Percentiles rank a stretch among this genome's conserved stretches.
Evolutionary conservation across 192 early-diverging fungal genomes (phyloP).

Genomic region (Pilobolus umbonatus): DNA sequence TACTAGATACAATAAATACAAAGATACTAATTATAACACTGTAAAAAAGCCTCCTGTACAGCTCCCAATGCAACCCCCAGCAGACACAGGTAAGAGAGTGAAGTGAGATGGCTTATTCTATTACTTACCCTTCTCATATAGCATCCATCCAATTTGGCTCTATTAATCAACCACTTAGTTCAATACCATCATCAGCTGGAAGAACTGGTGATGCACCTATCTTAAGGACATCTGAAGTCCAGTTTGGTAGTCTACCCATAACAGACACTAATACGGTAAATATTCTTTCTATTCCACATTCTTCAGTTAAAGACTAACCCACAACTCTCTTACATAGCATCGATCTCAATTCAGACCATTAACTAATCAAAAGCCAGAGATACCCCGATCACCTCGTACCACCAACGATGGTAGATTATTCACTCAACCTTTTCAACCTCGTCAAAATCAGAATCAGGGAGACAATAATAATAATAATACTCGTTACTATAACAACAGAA

Average conservation of each 20-base stretch:
- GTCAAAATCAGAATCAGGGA: slow-evolving; percentile 6
- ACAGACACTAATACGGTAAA: slow-evolving; percentile 16
- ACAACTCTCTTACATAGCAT: neutral
- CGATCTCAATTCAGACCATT: neutral
- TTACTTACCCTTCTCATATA: neutral
- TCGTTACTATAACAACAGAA: neutral
- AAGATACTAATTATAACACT: neutral
- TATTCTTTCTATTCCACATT: neutral
- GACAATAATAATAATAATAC: slow-evolving; percentile 4
- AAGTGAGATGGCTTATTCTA: neutral
- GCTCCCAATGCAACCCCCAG: slow-evolving; percentile 20
- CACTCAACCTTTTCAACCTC: slow-evolving; percentile 29
- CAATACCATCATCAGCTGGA: slow-evolving; percentile 15
- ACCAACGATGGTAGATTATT: slow-evolving; percentile 20
- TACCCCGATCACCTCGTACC: slow-evolving; percentile 35
- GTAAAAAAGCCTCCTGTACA: slow-evolving; percentile 2
- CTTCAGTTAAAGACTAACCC: neutral
- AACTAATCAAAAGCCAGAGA: slow-evolving; percentile 14
- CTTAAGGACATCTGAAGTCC: neutral
- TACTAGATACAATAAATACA: neutral
- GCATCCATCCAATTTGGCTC: slow-evolving; percentile 19
- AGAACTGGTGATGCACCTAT: slow-evolving; percentile 17
- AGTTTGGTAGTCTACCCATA: slow-evolving; percentile 17
- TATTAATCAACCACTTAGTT: slow-evolving; percentile 26
- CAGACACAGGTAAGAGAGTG: slow-evolving; percentile 16